Evolutionary conservation across 2,329 filamentous ascomycete species (phyloP).

Genomic region (Neonectria neomacrospora): DNA sequence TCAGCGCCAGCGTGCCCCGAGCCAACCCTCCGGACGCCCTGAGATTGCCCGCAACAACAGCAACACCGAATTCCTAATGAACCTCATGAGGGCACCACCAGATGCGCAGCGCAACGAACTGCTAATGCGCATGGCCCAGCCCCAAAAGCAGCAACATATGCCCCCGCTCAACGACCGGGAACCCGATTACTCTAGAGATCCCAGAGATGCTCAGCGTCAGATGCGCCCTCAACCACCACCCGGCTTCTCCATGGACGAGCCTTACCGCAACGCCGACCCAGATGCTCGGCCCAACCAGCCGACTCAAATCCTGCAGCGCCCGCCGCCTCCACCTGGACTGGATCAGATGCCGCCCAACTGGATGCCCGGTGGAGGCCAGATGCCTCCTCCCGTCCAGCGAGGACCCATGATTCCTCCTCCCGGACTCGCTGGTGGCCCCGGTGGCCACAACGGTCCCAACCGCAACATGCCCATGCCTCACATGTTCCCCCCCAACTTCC

Average conservation of each 20-base stretch:
- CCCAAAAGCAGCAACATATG: conserved; percentile 46
- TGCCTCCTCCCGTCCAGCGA: conserved; percentile 54
- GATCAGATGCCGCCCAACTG: conserved; percentile 69
- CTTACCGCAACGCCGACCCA: conserved; percentile 60
- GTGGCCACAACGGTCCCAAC: conserved; percentile 40
- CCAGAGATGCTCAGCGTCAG: conserved; percentile 52
- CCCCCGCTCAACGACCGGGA: conserved; percentile 60
- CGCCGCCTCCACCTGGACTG: conserved; percentile 68
- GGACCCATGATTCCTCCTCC: conserved; percentile 71
- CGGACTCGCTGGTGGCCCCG: conserved; percentile 55
- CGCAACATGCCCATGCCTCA: conserved; percentile 63
- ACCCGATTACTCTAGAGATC: conserved; percentile 54
- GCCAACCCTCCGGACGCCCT: conserved; percentile 59
- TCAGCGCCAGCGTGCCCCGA: conserved; percentile 67
- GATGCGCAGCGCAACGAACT: conserved; percentile 65
- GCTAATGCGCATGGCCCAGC: conserved; percentile 64
- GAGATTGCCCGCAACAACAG: conserved; percentile 64
- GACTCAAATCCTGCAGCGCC: conserved; percentile 73
- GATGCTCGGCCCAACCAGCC: conserved; percentile 64
- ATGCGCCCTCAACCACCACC: conserved; percentile 60
- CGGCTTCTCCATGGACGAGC: conserved; percentile 64
- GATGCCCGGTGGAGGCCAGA: conserved; percentile 59
- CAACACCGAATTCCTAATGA: conserved; percentile 87
- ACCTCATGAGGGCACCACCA: conserved; percentile 73
- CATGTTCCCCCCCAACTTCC: conserved; percentile 72